Evolutionary conservation across 1,284 basidiomycete species (phyloP), one percentile per base, ranked within the genome.

Genomic region (Rugosomyces carneus): DNA sequence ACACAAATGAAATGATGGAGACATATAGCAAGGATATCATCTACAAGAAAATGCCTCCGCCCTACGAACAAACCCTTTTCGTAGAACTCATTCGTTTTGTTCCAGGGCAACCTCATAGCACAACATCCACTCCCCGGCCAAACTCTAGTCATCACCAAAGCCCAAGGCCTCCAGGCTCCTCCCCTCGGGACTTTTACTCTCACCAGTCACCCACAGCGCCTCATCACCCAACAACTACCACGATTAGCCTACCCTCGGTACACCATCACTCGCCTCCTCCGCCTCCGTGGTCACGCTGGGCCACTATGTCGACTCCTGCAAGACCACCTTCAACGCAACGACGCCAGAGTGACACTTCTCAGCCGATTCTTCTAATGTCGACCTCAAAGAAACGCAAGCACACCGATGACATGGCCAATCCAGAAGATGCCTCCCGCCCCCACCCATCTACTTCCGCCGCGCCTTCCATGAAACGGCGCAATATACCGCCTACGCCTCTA

Each of bases 1-100:
- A 89, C 56, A 80, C 77, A 2, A 73, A 75, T 53, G 75, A 76
- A 50, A 89, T 89, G 80, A 62, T 88, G 23, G 81, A 87, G 45
- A 79, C 70, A 15, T 84, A 77, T 58, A 84, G 82, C 67, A 83
- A 78, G 56, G 80, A 82, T 19, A 66, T 88, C 47, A 68, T 88
- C 26, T 81, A 80, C 63, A 81, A 76, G 64, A 77, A 78, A 52
- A 64, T 88, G 56, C 69, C 72, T 5, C 73, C 72, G 0, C 84
- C 86, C 0, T 75, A 75, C 50, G 76, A 71, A 4, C 76, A 76
- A 47, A 87, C 85, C 0, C 60, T 89, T 5, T 85, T 86, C 56
- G 77, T 89, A 5, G 85, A 89, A 45, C 74, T 89, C 10, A 70
- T 86, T 45, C 73, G 78, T 20, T 87, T 84, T 49, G 56, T 59